phyloP scores from a whole-genome alignment of 2,329 filamentous ascomycete species.

The Talaromyces sp. region DNA sequence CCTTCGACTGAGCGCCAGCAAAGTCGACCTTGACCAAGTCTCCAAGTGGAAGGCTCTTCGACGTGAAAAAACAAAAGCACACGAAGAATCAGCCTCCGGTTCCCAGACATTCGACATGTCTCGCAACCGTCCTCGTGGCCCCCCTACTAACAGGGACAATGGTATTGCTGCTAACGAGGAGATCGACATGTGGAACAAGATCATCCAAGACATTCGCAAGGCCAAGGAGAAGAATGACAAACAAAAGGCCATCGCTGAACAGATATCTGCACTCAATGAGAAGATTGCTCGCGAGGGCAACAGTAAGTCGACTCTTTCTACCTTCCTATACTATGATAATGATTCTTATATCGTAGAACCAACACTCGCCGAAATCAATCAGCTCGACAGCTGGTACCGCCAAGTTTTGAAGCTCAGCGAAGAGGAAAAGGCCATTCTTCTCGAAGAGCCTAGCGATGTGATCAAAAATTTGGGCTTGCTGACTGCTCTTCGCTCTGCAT shows the following conservation, averaged over 20 bases:
- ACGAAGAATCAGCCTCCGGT: not conserved
- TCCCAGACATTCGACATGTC: conserved; percentile 31
- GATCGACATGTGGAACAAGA: conserved; percentile 45
- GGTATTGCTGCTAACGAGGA: conserved; percentile 44
- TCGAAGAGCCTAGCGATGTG: conserved; percentile 49
- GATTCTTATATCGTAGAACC: conserved; percentile 27
- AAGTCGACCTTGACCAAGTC: conserved; percentile 22
- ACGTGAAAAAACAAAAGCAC: conserved; percentile 21
- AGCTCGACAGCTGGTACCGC: conserved; percentile 46
- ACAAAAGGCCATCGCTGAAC: conserved; percentile 37
- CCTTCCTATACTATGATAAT: not conserved
- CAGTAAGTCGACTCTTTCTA: conserved; percentile 33
- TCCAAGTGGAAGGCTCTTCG: conserved; percentile 30
- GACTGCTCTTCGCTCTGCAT: conserved; percentile 48
- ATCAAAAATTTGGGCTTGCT: conserved; percentile 50
- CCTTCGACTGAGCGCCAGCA: conserved; percentile 26
- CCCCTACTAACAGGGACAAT: conserved; percentile 39
- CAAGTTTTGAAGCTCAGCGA: conserved; percentile 48
- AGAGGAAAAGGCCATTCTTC: conserved; percentile 47
- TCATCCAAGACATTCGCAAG: conserved; percentile 42
- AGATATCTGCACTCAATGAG: conserved; percentile 43
- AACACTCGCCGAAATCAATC: conserved; percentile 40
- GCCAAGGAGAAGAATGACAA: conserved; percentile 45
- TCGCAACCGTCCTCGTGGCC: conserved; percentile 40
- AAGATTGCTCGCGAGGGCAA: conserved; percentile 43